These are phyloP conservation scores for Cryptococcus sp. DNA, from an alignment of 1,284 basidiomycete genomes.

Conservation along the genomic window DNA sequence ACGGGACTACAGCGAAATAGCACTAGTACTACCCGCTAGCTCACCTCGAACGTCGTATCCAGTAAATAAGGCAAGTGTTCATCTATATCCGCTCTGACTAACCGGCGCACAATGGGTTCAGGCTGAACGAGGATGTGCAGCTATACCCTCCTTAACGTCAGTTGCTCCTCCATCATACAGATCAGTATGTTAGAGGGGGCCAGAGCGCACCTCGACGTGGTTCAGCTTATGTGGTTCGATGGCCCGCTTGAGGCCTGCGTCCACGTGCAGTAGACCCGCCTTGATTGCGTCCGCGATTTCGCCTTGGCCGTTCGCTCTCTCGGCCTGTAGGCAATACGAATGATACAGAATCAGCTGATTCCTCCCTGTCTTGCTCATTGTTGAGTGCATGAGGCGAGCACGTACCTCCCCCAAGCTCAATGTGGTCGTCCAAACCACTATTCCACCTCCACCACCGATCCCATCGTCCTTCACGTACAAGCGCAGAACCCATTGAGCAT, in stretches of 20 bases:
- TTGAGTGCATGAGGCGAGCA: too few relatives aligned
- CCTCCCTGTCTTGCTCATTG: not conserved
- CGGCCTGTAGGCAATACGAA: too few relatives aligned
- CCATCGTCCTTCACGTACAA: slow-evolving; percentile 1
- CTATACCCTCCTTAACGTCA: slow-evolving; percentile 2
- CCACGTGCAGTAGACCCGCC: slow-evolving; percentile 29
- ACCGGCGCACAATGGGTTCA: not conserved
- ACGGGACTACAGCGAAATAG: too few relatives aligned
- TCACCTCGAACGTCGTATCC: slow-evolving; percentile 14
- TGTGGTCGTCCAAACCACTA: too few relatives aligned
- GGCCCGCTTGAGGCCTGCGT: slow-evolving; percentile 6
- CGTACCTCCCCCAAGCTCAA: too few relatives aligned
- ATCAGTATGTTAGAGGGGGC: not conserved
- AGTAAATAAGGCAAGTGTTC: slow-evolving; percentile 8
- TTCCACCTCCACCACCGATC: not conserved
- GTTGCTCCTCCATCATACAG: not conserved
- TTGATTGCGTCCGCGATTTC: slow-evolving; percentile 23
- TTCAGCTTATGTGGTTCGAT: slow-evolving; percentile 1
- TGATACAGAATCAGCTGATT: not conserved
- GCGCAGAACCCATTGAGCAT: not conserved
- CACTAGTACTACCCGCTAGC: too few relatives aligned
- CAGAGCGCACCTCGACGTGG: slow-evolving; percentile 16
- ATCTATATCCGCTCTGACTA: not conserved
- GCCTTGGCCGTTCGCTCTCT: not conserved
- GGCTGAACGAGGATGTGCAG: slow-evolving; percentile 16